phyloP scores from a whole-genome alignment of 148 eudicot genomes.

The Camellia japonica region DNA sequence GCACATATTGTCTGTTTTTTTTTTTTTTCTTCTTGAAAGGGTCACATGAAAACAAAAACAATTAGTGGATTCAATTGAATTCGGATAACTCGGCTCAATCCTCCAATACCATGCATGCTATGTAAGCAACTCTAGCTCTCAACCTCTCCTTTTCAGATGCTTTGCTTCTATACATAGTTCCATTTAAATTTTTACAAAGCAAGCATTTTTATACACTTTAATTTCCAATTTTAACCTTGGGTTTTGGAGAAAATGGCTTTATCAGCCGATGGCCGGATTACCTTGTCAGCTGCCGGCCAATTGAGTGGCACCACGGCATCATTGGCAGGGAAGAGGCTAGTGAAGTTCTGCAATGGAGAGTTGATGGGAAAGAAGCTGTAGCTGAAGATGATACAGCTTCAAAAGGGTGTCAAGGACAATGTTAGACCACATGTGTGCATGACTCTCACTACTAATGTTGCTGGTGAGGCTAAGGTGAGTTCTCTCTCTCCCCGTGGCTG shows the following conservation, averaged over 20 bases:
- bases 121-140: conserved; percentile 12
- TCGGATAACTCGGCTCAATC: conserved; percentile 47
- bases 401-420: conserved; percentile 5
- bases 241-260: conserved; percentile 27
- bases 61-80: conserved; percentile 50
- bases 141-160: background rate
- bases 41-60: background rate
- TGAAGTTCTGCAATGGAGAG: conserved; percentile 46
- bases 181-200: background rate
- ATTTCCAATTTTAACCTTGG: conserved; percentile 12
- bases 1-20: background rate
- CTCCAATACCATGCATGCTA: conserved; percentile 27
- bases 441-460: conserved; percentile 61
- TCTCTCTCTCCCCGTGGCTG: background rate
- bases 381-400: conserved; percentile 23
- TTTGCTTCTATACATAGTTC: background rate
- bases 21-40: background rate
- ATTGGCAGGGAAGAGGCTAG: conserved; percentile 19
- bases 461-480: conserved; percentile 70
- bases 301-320: conserved; percentile 14
- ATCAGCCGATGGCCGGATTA: conserved; percentile 31
- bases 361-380: conserved; percentile 40
- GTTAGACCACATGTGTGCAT: conserved; percentile 39
- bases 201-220: background rate
- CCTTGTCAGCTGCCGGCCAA: conserved; percentile 32